Percentiles rank a stretch among this genome's conserved stretches.
phyloP scores from a whole-genome alignment of 345 rosid genomes.

The Microcos paniculata region DNA sequence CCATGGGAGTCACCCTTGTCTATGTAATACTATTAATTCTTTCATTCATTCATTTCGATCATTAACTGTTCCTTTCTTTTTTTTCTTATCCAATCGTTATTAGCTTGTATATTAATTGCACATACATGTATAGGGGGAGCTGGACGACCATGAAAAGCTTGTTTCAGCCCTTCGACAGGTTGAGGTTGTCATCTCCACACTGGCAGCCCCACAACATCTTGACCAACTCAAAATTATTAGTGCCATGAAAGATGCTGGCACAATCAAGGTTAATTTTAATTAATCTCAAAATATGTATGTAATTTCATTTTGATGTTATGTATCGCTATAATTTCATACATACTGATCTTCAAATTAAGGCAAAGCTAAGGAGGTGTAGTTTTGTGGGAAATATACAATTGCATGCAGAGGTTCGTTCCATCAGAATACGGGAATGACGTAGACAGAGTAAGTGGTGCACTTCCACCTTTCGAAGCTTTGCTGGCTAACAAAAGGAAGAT shows the following conservation, averaged over 20 bases:
- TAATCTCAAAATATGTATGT: too few relatives aligned
- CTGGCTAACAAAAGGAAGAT: conserved; percentile 34
- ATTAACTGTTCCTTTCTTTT: too few relatives aligned
- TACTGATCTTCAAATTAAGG: too few relatives aligned
- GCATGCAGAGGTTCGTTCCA: conserved; percentile 39
- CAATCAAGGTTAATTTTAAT: conserved; percentile 29
- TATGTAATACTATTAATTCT: not conserved
- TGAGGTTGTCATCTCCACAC: conserved; percentile 40
- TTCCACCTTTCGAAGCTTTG: conserved; percentile 37
- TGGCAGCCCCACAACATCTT: conserved; percentile 27
- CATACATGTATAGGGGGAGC: conserved; percentile 22
- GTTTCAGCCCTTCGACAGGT: conserved; percentile 23
- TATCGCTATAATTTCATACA: not conserved
- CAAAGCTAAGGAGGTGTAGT: not conserved
- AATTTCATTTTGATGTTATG: not conserved
- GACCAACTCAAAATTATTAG: conserved; percentile 40
- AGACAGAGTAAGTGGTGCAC: conserved; percentile 22
- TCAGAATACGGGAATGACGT: conserved; percentile 42
- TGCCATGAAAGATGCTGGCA: conserved; percentile 46
- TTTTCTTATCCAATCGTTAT: not conserved
- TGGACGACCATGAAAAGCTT: conserved; percentile 20
- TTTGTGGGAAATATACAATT: not conserved
- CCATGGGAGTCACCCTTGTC: not conserved
- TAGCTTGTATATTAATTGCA: too few relatives aligned
- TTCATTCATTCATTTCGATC: not conserved